Evolutionary conservation across 768 basidiomycete genomes (phyloP).

Genomic region (Fistulinella prunicolor): DNA sequence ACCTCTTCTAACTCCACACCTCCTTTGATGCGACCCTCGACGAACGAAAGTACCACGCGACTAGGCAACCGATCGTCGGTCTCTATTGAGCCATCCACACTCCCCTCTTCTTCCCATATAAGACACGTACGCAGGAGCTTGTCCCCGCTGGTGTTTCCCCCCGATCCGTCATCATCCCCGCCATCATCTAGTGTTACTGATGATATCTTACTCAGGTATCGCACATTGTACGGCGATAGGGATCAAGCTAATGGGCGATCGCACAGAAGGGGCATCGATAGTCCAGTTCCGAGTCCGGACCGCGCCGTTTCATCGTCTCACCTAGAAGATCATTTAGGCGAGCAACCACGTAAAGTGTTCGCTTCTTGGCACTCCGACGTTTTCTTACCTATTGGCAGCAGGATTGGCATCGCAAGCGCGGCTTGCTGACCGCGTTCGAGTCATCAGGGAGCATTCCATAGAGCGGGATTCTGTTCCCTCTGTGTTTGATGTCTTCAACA

Average conservation of each 20-base stretch:
- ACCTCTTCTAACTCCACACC: conserved; percentile 7
- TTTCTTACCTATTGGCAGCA: not conserved
- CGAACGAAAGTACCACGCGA: conserved; percentile 12
- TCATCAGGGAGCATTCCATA: conserved; percentile 20
- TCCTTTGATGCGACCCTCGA: conserved; percentile 18
- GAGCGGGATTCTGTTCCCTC: conserved; percentile 24
- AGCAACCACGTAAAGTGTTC: conserved; percentile 10
- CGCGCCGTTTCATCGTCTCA: conserved; percentile 6
- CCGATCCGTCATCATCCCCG: conserved; percentile 13
- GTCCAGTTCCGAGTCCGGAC: conserved; percentile 2
- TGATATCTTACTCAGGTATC: conserved; percentile 19
- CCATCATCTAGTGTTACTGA: conserved; percentile 13
- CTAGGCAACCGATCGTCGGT: conserved; percentile 8
- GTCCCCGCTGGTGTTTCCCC: conserved; percentile 24
- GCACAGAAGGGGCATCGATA: conserved; percentile 7
- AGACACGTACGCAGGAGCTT: conserved; percentile 22
- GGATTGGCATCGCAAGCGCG: conserved; percentile 7
- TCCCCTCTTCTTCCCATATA: conserved; percentile 7
- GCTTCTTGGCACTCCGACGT: not conserved
- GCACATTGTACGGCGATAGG: not conserved
- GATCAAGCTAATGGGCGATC: conserved; percentile 2
- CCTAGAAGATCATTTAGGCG: conserved; percentile 2
- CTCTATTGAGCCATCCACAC: conserved; percentile 7
- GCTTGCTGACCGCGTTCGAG: conserved; percentile 13
- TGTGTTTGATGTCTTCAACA: conserved; percentile 30